These are phyloP conservation scores for Rhodotorula paludigena DNA, from an alignment of 768 basidiomycete species.

Conservation along the genomic window DNA sequence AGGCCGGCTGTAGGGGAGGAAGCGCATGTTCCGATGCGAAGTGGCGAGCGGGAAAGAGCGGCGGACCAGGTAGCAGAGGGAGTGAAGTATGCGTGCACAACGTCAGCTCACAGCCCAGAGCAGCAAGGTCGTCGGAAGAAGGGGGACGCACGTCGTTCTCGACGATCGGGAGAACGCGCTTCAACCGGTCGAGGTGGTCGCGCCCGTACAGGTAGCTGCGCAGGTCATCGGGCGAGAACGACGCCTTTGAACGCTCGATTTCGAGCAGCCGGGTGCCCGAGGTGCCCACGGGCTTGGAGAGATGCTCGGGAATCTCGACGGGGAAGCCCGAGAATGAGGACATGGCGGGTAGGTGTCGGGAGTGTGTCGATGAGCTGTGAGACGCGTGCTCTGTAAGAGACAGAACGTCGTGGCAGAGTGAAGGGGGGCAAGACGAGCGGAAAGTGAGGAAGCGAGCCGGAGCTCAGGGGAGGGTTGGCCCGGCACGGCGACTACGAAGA, in stretches of 20 bases:
- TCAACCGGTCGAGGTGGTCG: constrained; percentile 31
- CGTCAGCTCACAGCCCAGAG: not conserved
- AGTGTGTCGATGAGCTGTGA: not conserved
- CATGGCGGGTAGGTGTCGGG: not conserved
- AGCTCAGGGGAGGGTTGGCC: too few relatives aligned
- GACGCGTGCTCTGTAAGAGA: too few relatives aligned
- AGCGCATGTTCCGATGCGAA: too few relatives aligned
- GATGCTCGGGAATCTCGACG: constrained; percentile 20
- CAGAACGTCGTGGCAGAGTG: too few relatives aligned
- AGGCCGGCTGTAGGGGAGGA: constrained; percentile 37
- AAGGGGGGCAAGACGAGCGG: too few relatives aligned
- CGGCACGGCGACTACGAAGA: too few relatives aligned
- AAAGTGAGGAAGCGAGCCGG: too few relatives aligned
- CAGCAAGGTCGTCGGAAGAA: not conserved
- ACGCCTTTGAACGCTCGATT: constrained; percentile 37
- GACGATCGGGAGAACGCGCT: constrained; percentile 29
- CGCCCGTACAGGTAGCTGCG: constrained; percentile 30
- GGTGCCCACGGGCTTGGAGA: constrained; percentile 23
- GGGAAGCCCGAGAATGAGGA: not conserved
- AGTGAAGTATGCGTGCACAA: not conserved
- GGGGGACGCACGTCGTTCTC: constrained; percentile 28
- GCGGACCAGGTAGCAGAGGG: not conserved
- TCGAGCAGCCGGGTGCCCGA: constrained; percentile 36
- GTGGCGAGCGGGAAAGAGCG: too few relatives aligned
- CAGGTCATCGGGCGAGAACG: constrained; percentile 33